Evolutionary conservation across 225 moss, liverwort and hornwort genomes (phyloP).

Genomic region (Bryum argenteum): DNA sequence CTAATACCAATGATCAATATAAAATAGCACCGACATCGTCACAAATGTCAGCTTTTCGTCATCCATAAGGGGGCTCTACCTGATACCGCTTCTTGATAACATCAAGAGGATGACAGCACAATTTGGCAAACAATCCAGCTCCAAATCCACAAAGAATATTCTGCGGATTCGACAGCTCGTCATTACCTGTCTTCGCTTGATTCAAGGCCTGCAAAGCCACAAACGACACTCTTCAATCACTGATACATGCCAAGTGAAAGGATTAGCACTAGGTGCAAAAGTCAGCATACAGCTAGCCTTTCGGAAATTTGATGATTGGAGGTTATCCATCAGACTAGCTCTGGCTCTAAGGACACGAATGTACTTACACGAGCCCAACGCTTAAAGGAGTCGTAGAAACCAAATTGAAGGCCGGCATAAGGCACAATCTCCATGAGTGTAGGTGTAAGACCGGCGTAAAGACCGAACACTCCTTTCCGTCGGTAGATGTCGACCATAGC

Average conservation of each 20-base stretch:
- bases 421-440: slow-evolving; percentile 89
- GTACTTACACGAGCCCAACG: slow-evolving; percentile 71
- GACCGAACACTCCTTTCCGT: slow-evolving; percentile 65
- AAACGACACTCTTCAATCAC: background rate
- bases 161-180: slow-evolving; percentile 48
- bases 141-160: slow-evolving; percentile 70
- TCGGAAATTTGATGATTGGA: background rate
- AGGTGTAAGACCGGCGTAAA: slow-evolving; percentile 84
- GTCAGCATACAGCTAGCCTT: slow-evolving; percentile 5
- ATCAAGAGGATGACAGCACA: slow-evolving; percentile 90
- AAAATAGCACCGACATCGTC: too few relatives aligned
- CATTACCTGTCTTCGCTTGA: slow-evolving; percentile 28
- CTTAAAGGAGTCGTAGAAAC: slow-evolving; percentile 79
- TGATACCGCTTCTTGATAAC: slow-evolving; percentile 92
- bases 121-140: slow-evolving; percentile 80
- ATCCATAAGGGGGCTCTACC: slow-evolving; percentile 42
- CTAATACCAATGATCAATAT: too few relatives aligned
- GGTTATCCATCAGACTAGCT: background rate
- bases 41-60: too few relatives aligned
- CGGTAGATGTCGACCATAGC: slow-evolving; percentile 63
- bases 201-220: slow-evolving; percentile 49
- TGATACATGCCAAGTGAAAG: background rate
- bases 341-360: background rate
- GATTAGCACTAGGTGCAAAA: slow-evolving; percentile 4
- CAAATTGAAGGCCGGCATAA: slow-evolving; percentile 95